Conservation (phyloP, 306 rosid genomes). For the Bauhinia variegata region DNA sequence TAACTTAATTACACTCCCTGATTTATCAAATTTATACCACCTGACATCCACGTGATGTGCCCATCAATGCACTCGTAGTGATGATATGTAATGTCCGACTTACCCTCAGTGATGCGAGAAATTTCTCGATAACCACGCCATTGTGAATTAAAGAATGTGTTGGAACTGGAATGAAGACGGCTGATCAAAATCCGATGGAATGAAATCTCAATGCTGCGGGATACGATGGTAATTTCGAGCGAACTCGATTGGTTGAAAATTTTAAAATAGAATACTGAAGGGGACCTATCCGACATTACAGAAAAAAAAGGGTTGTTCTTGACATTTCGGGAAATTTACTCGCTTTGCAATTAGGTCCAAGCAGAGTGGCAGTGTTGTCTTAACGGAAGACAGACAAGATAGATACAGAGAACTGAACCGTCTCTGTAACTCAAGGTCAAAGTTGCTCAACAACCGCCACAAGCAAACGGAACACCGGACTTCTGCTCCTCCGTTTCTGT, state of each 20-base stretch:
- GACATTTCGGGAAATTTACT: conserved; percentile 33
- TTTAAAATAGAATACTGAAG: conserved; percentile 15
- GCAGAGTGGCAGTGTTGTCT: conserved; percentile 22
- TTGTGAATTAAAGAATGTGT: too few species aligned
- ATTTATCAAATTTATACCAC: conserved; percentile 5
- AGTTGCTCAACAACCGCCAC: conserved; percentile 41
- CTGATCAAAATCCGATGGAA: too few species aligned
- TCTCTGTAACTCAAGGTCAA: conserved; percentile 57
- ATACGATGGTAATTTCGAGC: conserved; percentile 29
- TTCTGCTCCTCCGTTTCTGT: conserved; percentile 38
- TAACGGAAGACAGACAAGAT: conserved; percentile 15
- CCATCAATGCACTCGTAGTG: background rate
- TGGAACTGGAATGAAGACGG: too few species aligned
- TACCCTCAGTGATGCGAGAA: conserved; percentile 3
- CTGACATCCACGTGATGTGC: conserved; percentile 30
- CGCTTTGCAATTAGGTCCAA: conserved; percentile 49
- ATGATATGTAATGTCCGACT: conserved; percentile 9
- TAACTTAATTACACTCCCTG: conserved; percentile 15
- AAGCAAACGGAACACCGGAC: conserved; percentile 28
- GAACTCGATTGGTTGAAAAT: background rate
- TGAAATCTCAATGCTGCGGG: background rate
- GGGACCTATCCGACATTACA: conserved; percentile 30
- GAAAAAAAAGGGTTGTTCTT: conserved; percentile 27
- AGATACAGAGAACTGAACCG: conserved; percentile 46
- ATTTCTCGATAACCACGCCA: too few species aligned